Evolutionary conservation across 2,329 filamentous ascomycete species (phyloP), one percentile per base, ranked within the genome.

Genomic region (Fusarium drepaniforme): DNA sequence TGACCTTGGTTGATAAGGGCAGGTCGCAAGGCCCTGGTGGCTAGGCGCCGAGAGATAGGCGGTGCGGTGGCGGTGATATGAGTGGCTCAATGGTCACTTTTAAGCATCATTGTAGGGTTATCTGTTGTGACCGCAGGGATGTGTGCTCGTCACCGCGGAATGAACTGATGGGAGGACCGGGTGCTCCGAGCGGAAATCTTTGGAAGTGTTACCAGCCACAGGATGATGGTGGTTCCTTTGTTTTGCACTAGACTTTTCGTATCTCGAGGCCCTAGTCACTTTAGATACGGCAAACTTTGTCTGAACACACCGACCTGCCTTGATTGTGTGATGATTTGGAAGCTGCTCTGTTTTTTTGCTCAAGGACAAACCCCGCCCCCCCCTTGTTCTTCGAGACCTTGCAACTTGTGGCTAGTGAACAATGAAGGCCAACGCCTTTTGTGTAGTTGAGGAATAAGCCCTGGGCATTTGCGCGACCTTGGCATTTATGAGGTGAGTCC

Each of bases 1-100:
- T 64, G 42, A 40, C 61, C 77, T 78, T 76, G 66, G 67, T 76
- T 79, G 67, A 78, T 77, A 78, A 78, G 37, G 77, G 77, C 77
- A 78, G 77, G 77, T 78, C 70, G 64, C 64, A 78, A 46, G 68
- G 60, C 42, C 28, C n/a, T 16, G 28, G 53, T 56, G 56, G 58
- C 64, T 58, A 30, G 30, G 49, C 49, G 53, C 61, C 61, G 64
- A 62, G 64, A 63, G 57, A 51, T 44, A 59, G 66, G 64, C 64
- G 42, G 21, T 46, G 5, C 25, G 21, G 37, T 38, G 16, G 25
- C n/a, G 28, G 16, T 11, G 23, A 28, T n/a, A 13, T 33, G 13
- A 35, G 28, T 37, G 30, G 44, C 25, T 60, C 21, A 28, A 28
- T 1, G 49, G 13, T 42, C 64, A 25, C 28, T 40, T 57, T 57